phyloP scores from a whole-genome alignment of 148 eudicot species.

The Agrostemma githago region DNA sequence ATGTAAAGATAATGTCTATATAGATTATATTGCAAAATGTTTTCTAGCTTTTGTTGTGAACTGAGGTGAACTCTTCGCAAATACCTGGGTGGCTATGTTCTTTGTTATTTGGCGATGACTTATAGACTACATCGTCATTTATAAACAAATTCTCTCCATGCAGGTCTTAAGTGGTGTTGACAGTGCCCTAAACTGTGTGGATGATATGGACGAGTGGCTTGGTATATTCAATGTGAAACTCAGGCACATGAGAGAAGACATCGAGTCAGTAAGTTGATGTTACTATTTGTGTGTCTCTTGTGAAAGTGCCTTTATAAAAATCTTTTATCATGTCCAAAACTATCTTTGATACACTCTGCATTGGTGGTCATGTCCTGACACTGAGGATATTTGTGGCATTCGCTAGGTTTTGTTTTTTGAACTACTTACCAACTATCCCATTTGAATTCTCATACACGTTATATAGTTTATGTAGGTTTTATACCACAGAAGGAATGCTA shows the following conservation, averaged over 20 bases:
- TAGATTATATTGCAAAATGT: background rate
- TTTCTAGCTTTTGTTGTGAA: background rate
- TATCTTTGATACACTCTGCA: background rate
- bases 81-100: background rate
- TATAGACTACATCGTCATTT: background rate
- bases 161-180: constrained; percentile 89
- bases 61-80: background rate
- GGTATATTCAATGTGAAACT: constrained; percentile 90
- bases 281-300: background rate
- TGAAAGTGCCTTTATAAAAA: background rate
- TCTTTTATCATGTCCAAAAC: background rate
- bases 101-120: constrained; percentile 4
- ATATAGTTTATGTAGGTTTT: background rate
- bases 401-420: background rate
- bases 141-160: constrained; percentile 19
- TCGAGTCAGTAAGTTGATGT: constrained; percentile 69
- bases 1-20: background rate
- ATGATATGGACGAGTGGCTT: constrained; percentile 98
- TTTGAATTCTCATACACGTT: background rate
- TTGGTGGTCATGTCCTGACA: background rate
- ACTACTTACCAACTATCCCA: background rate
- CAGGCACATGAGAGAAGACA: constrained; percentile 97
- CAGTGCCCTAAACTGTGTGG: constrained; percentile 66
- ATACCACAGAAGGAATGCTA: background rate
- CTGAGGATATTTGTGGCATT: background rate